phyloP scores from a whole-genome alignment of 331 rosid species.

The Prunus yedoensis region DNA sequence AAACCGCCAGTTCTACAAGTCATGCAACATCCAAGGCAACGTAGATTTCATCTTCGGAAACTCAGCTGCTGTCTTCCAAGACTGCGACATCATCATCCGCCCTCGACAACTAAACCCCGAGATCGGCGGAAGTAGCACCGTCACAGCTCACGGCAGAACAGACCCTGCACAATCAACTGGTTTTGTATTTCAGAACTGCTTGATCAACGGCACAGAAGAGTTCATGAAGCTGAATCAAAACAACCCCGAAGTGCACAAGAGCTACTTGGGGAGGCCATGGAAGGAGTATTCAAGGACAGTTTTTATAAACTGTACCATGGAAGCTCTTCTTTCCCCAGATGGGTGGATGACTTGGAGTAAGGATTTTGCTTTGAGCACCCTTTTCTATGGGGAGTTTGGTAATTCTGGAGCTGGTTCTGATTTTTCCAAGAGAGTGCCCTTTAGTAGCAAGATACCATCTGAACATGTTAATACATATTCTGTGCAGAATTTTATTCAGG shows the following conservation, averaged over 20 bases:
- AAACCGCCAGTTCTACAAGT: slow-evolving; percentile 76
- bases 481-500: slow-evolving; percentile 80
- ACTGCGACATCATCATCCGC: slow-evolving; percentile 49
- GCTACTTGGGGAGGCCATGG: slow-evolving; percentile 97
- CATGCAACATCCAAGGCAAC: slow-evolving; percentile 72
- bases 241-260: slow-evolving; percentile 76
- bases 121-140: slow-evolving; percentile 64
- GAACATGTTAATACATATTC: slow-evolving; percentile 61
- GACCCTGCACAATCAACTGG: slow-evolving; percentile 88
- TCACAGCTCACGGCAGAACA: slow-evolving; percentile 86
- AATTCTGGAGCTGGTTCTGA: slow-evolving; percentile 61
- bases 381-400: slow-evolving; percentile 72
- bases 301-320: slow-evolving; percentile 51
- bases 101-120: slow-evolving; percentile 71
- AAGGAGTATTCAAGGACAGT: slow-evolving; percentile 84
- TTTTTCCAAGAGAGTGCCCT: slow-evolving; percentile 47
- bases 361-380: slow-evolving; percentile 63
- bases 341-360: slow-evolving; percentile 91
- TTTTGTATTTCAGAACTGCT: slow-evolving; percentile 72
- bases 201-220: slow-evolving; percentile 79
- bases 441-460: slow-evolving; percentile 67
- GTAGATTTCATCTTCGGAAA: slow-evolving; percentile 95
- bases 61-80: slow-evolving; percentile 72
- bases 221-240: slow-evolving; percentile 59
- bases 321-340: slow-evolving; percentile 43